Conservation (phyloP, 805 yeast species). For the Sporopachydermia lactativora region DNA sequence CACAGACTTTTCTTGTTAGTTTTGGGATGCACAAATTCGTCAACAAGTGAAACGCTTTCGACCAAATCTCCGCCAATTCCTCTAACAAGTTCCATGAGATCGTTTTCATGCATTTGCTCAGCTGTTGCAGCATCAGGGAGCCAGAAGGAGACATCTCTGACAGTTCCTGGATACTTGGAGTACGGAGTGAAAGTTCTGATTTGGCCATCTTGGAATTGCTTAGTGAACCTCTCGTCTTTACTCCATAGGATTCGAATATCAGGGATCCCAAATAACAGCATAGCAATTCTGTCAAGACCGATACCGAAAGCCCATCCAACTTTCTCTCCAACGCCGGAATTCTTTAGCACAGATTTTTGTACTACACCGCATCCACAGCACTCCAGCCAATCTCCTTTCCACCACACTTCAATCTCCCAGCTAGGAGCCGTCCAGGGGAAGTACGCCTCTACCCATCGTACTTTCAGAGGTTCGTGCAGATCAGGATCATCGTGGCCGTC, state of each 20-base stretch:
- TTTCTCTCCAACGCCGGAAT: constrained; percentile 48
- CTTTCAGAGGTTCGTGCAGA: constrained; percentile 59
- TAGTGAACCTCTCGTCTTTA: constrained; percentile 55
- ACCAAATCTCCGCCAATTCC: constrained; percentile 71
- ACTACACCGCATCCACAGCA: constrained; percentile 94
- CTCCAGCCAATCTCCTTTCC: constrained; percentile 98
- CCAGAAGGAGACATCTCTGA: constrained; percentile 91
- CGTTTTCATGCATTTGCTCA: constrained; percentile 53
- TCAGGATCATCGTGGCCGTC: constrained; percentile 50
- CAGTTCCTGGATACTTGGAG: constrained; percentile 80
- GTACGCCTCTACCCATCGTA: constrained; percentile 89
- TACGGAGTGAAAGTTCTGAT: constrained; percentile 73
- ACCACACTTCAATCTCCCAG: constrained; percentile 97
- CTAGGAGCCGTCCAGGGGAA: constrained; percentile 99
- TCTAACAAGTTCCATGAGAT: constrained; percentile 87
- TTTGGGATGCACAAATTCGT: constrained; percentile 77
- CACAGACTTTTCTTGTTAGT: constrained; percentile 66
- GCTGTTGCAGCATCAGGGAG: constrained; percentile 28
- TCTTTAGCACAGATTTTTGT: constrained; percentile 57
- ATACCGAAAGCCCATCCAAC: constrained; percentile 98
- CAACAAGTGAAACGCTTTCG: constrained; percentile 70
- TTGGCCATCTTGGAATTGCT: constrained; percentile 52
- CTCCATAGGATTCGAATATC: constrained; percentile 94
- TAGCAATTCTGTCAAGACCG: constrained; percentile 90
- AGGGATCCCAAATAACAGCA: constrained; percentile 89